Conservation (phyloP, 345 rosid species). For the Crucihimalaya himalaica region DNA sequence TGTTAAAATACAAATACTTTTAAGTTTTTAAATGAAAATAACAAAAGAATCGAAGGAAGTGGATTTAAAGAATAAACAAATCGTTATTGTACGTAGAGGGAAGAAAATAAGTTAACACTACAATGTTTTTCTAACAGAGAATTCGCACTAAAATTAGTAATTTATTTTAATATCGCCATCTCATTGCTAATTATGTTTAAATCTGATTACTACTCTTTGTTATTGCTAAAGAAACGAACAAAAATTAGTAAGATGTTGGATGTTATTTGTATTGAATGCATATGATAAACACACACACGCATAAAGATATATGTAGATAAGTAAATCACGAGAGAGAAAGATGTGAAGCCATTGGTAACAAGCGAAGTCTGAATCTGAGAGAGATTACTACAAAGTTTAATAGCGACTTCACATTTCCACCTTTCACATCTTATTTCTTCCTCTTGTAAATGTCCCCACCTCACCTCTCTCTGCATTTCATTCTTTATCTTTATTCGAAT, state of each 20-base stretch:
- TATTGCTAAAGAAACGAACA: background rate
- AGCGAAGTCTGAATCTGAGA: conserved; percentile 32
- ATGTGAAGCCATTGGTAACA: conserved; percentile 32
- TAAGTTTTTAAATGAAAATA: background rate
- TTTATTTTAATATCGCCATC: no score
- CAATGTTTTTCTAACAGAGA: no score
- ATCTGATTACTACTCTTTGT: background rate
- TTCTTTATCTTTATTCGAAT: background rate
- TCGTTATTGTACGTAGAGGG: no score
- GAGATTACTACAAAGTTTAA: conserved; percentile 27
- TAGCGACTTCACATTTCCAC: conserved; percentile 33
- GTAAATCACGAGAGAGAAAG: conserved; percentile 21
- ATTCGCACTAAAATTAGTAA: no score
- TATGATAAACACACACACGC: background rate
- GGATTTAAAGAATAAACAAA: background rate
- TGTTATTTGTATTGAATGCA: background rate
- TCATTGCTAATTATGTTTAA: background rate
- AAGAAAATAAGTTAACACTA: no score
- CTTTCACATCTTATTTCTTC: conserved; percentile 30
- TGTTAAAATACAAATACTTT: background rate
- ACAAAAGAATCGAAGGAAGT: background rate
- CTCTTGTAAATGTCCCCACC: conserved; percentile 30
- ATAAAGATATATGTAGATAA: background rate
- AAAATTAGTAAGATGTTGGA: background rate
- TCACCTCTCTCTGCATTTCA: conserved; percentile 20